These are phyloP conservation scores for Sporobolomyces pararoseus DNA, from an alignment of 768 basidiomycete species.

Conservation along the genomic window DNA sequence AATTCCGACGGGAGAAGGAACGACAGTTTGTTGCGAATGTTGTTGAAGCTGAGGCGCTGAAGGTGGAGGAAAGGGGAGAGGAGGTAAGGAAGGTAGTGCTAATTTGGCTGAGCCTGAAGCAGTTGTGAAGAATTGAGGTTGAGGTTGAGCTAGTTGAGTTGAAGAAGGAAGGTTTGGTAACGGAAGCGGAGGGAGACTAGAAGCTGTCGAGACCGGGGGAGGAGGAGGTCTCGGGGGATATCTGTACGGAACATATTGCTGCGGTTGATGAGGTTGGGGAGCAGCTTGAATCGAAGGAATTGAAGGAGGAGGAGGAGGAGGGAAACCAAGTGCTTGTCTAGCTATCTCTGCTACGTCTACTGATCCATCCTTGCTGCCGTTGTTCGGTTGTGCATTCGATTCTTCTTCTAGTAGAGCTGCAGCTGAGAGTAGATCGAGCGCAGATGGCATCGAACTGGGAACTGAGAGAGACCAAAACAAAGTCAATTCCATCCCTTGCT, in stretches of 20 bases:
- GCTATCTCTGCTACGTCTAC: slow-evolving; percentile 12
- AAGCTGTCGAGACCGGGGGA: neutral
- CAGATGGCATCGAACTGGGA: slow-evolving; percentile 13
- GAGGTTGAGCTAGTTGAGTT: neutral
- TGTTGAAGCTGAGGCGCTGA: neutral
- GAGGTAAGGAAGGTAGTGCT: slow-evolving; percentile 17
- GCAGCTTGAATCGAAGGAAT: neutral
- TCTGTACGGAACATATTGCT: neutral
- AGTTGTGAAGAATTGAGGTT: slow-evolving; percentile 8
- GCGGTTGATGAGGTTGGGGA: too few species aligned
- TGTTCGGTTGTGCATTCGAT: neutral
- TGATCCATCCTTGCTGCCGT: neutral
- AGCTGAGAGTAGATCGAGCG: slow-evolving; percentile 36
- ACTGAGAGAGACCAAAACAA: too few species aligned
- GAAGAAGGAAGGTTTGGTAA: neutral
- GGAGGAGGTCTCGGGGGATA: neutral
- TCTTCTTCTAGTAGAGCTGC: slow-evolving; percentile 30
- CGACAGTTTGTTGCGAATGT: too few species aligned
- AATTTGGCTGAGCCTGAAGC: neutral
- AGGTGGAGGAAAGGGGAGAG: slow-evolving; percentile 13
- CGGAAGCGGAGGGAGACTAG: slow-evolving; percentile 17
- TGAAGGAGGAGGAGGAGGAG: neutral
- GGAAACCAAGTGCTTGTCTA: slow-evolving; percentile 16
- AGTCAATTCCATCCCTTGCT: too few species aligned
- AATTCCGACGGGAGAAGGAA: too few species aligned